Evolutionary conservation across 2,329 filamentous ascomycete genomes (phyloP).

Genomic region (Aspergillus fumigatus): DNA sequence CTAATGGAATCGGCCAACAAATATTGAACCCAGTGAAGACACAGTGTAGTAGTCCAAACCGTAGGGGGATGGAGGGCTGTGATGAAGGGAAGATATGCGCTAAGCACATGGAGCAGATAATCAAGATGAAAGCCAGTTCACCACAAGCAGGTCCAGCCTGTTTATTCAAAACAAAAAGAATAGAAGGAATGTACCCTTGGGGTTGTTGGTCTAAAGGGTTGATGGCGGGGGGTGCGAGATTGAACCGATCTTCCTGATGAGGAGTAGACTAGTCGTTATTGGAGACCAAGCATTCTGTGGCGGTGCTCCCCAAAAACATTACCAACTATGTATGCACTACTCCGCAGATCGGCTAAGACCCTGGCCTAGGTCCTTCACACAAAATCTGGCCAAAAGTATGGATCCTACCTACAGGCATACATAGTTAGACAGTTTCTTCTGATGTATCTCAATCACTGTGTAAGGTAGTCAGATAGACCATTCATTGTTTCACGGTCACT

Average conservation of each 20-base stretch:
- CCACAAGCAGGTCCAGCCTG: constrained; percentile 34
- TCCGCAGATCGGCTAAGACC: constrained; percentile 15
- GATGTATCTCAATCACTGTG: too few species aligned
- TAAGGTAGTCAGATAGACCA: background rate
- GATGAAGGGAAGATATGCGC: constrained; percentile 10
- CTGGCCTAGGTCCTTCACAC: background rate
- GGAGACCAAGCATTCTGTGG: constrained; percentile 1
- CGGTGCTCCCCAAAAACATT: constrained; percentile 5
- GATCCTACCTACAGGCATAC: background rate
- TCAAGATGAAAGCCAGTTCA: constrained; percentile 8
- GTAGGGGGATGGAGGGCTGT: constrained; percentile 8
- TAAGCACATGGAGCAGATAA: constrained; percentile 6
- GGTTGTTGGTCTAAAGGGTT: background rate
- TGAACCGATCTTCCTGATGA: background rate
- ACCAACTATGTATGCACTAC: background rate
- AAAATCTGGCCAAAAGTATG: background rate
- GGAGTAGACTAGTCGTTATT: background rate
- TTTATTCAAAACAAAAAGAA: background rate
- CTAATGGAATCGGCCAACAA: background rate
- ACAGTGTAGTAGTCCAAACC: constrained; percentile 3
- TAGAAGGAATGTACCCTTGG: constrained; percentile 1
- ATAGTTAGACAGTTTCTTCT: too few species aligned
- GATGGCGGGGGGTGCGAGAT: constrained; percentile 1
- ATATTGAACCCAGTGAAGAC: constrained; percentile 1
- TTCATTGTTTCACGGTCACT: background rate